Conservation (phyloP, 441 rosid species). For the Gossypium lobatum region DNA sequence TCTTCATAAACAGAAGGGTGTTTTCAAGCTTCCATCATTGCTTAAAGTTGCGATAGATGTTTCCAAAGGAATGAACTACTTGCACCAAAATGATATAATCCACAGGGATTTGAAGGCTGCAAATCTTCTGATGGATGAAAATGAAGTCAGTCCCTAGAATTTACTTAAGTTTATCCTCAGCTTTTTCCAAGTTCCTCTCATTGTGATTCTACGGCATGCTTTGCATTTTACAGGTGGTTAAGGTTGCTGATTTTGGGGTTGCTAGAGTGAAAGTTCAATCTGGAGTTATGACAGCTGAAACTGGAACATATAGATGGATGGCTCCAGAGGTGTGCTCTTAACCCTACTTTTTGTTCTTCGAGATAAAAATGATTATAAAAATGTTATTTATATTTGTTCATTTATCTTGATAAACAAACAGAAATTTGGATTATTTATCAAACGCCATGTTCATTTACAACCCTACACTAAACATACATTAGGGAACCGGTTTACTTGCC, state of each 20-base stretch:
- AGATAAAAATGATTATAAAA: no score
- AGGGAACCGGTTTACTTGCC: no score
- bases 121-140: conserved; percentile 70
- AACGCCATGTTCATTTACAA: no score
- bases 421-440: no score
- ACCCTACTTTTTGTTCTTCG: no score
- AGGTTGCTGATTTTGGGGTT: conserved; percentile 98
- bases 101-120: conserved; percentile 75
- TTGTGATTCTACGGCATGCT: background rate
- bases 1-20: conserved; percentile 62
- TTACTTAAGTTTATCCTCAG: background rate
- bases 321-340: conserved; percentile 77
- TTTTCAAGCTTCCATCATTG: conserved; percentile 63
- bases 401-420: no score
- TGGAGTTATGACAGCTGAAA: conserved; percentile 98
- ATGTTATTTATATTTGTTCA: no score
- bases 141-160: conserved; percentile 40
- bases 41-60: conserved; percentile 68
- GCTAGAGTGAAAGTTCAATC: conserved; percentile 89
- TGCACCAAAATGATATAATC: conserved; percentile 68
- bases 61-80: conserved; percentile 73
- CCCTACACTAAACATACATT: no score
- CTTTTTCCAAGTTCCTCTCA: no score
- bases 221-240: conserved; percentile 50
- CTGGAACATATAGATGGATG: conserved; percentile 99